Conservation (phyloP, 495 filamentous ascomycete genomes). For the Patellaria atrata region DNA sequence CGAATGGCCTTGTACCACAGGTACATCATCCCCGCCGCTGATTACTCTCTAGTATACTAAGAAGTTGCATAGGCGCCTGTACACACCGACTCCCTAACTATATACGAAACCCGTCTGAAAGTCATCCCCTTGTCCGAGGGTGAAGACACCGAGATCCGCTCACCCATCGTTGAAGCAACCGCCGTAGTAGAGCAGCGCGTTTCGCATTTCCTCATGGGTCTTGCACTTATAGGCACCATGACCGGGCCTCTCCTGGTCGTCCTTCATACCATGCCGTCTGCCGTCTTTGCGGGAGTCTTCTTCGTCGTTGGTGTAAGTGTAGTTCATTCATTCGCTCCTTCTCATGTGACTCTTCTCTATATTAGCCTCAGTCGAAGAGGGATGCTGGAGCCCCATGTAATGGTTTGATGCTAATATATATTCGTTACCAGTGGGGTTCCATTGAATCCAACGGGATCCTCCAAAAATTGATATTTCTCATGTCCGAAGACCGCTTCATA, state of each 20-base stretch:
- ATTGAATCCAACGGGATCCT: conserved; percentile 69
- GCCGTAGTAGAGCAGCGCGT: conserved; percentile 77
- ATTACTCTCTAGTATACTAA: too few relatives aligned
- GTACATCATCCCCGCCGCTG: too few relatives aligned
- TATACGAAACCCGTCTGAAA: conserved; percentile 17
- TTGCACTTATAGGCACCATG: conserved; percentile 74
- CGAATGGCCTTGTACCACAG: conserved; percentile 6
- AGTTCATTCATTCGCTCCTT: background rate
- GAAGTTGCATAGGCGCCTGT: conserved; percentile 66
- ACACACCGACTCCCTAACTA: conserved; percentile 59
- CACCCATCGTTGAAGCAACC: conserved; percentile 42
- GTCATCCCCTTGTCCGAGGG: conserved; percentile 24
- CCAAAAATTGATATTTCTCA: conserved; percentile 60
- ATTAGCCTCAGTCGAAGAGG: too few relatives aligned
- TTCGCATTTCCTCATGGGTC: conserved; percentile 68
- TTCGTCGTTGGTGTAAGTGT: conserved; percentile 59
- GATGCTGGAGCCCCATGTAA: background rate
- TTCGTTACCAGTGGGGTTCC: conserved; percentile 22
- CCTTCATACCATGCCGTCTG: conserved; percentile 69
- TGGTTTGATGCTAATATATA: background rate
- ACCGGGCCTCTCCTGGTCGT: conserved; percentile 65
- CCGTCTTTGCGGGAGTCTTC: conserved; percentile 78
- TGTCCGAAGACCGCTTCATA: conserved; percentile 49
- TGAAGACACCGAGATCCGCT: conserved; percentile 41
- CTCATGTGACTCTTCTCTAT: conserved; percentile 1